Percentiles rank a stretch among this genome's conserved stretches.
Evolutionary conservation across 352 stramenopile genomes (phyloP).

Genomic region (Proteromonas lacertae): DNA sequence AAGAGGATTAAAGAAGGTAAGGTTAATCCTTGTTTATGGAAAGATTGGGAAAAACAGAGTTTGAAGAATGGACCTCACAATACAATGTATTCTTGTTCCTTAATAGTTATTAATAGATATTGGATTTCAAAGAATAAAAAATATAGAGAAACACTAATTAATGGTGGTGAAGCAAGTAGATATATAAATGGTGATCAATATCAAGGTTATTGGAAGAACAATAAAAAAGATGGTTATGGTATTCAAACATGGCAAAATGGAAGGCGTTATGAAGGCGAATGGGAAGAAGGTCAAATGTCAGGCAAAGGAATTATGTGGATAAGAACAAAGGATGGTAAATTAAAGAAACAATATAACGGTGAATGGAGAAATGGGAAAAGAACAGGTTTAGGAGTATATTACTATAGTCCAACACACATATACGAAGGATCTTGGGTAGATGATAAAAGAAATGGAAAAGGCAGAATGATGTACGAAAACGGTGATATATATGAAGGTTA

Average conservation of each 20-base stretch:
- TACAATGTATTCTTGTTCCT: no score
- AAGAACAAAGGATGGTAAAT: no score
- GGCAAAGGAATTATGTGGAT: conserved; percentile 5
- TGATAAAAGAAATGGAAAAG: background rate
- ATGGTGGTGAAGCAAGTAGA: no score
- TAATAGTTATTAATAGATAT: no score
- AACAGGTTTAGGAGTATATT: conserved; percentile 20
- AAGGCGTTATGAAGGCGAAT: background rate
- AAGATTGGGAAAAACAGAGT: no score
- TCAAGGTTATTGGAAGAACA: background rate
- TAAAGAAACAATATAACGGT: conserved; percentile 36
- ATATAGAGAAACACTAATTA: no score
- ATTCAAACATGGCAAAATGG: background rate
- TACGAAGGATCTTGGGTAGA: conserved; percentile 1
- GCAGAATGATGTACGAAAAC: background rate
- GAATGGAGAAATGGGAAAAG: conserved; percentile 37
- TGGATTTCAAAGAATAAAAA: no score
- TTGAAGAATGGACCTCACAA: no score
- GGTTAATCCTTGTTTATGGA: no score
- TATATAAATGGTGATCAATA: conserved; percentile 2
- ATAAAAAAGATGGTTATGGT: background rate
- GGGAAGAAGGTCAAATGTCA: background rate
- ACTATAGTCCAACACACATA: background rate
- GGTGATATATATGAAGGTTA: conserved; percentile 2
- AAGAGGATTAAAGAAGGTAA: no score